A percentile compares a stretch with the other conserved stretches of the same genome.
phyloP scores from a whole-genome alignment of 2,329 filamentous ascomycete genomes.

The Colletotrichum abscissum region DNA sequence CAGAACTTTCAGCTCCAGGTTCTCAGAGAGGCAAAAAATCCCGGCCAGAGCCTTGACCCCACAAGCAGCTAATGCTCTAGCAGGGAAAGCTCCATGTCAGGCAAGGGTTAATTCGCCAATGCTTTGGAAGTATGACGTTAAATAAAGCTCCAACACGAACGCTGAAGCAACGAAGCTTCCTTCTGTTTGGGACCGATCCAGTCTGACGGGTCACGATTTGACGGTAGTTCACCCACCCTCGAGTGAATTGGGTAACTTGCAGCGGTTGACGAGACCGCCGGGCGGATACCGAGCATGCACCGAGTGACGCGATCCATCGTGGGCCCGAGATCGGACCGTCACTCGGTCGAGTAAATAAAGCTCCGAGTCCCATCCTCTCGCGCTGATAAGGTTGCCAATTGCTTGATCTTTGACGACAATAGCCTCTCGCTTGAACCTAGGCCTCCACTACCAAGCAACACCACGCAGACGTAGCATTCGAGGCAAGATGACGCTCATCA shows the following conservation, averaged over 20 bases:
- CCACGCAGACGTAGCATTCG: not conserved
- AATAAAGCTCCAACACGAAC: not conserved
- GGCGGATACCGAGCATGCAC: conserved; percentile 3
- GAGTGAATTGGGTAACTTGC: not conserved
- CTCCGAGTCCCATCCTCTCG: not conserved
- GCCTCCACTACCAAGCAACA: not conserved
- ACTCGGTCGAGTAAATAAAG: not conserved
- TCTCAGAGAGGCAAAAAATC: not conserved
- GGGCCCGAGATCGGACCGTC: conserved; percentile 6
- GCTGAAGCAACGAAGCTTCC: not conserved
- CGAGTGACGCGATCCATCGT: not conserved
- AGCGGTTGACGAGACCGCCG: not conserved
- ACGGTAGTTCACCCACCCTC: not conserved
- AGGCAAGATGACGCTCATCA: conserved; percentile 4
- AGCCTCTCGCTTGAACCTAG: not conserved
- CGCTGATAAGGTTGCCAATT: not conserved
- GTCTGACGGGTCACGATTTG: not conserved
- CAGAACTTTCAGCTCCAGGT: not conserved
- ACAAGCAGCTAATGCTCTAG: not conserved
- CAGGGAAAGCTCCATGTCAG: not conserved
- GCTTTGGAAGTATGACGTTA: not conserved
- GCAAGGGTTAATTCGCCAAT: not conserved
- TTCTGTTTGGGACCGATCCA: not conserved
- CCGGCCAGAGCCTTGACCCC: not conserved
- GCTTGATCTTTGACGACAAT: not conserved